phyloP scores from a whole-genome alignment of 495 filamentous ascomycete species.

The Penicillium atrosanguineum region DNA sequence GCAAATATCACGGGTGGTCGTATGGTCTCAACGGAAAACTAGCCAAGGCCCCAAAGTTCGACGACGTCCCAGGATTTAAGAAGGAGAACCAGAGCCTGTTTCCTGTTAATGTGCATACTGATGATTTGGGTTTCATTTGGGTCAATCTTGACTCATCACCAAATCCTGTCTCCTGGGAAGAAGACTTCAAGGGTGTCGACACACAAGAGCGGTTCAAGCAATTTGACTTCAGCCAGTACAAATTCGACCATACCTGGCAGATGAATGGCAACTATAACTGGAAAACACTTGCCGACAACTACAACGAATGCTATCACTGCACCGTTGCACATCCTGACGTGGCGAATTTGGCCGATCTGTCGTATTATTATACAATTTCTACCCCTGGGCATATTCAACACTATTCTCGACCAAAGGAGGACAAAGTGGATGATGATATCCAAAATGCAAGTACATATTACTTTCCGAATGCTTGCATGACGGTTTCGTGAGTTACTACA shows the following conservation, averaged over 20 bases:
- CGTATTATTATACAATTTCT: constrained; percentile 41
- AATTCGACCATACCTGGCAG: constrained; percentile 51
- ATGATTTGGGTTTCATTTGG: constrained; percentile 49
- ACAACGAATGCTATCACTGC: constrained; percentile 57
- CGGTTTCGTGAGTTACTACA: constrained; percentile 41
- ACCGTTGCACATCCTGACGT: constrained; percentile 47
- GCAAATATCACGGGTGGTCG: constrained; percentile 62
- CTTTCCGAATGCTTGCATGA: constrained; percentile 49
- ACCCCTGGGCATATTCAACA: constrained; percentile 41
- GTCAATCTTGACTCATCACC: constrained; percentile 46
- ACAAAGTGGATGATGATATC: constrained; percentile 34
- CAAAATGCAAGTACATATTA: constrained; percentile 47
- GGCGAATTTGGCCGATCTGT: constrained; percentile 39
- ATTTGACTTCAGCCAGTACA: constrained; percentile 47
- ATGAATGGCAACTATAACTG: constrained; percentile 52
- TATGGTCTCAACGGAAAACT: constrained; percentile 56
- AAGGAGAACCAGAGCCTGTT: constrained; percentile 48
- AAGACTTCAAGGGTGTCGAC: constrained; percentile 45
- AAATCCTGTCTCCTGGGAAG: constrained; percentile 45
- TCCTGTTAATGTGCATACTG: constrained; percentile 45
- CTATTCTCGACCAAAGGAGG: constrained; percentile 35
- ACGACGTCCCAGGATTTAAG: constrained; percentile 52
- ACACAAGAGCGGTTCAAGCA: constrained; percentile 37
- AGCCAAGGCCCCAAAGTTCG: constrained; percentile 56
- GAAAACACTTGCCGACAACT: constrained; percentile 54